A percentile compares a stretch with the other conserved stretches of the same genome.
These are phyloP conservation scores for Penicillium herquei DNA, from an alignment of 495 filamentous ascomycete genomes.

Conservation along the genomic window DNA sequence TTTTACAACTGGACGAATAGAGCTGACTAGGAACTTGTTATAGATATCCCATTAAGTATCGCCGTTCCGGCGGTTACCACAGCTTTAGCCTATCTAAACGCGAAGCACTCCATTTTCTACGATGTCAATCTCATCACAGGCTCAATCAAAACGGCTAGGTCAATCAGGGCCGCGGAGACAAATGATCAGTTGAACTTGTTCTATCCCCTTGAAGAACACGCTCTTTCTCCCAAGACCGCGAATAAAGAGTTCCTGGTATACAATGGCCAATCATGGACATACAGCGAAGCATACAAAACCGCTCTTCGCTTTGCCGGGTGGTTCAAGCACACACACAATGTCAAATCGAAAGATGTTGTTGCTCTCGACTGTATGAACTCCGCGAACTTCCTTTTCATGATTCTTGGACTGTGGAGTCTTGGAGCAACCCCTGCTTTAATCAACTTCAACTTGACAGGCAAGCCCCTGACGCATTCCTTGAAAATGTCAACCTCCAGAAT, in stretches of 20 bases:
- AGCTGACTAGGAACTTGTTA: neutral
- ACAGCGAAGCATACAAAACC: conserved; percentile 73
- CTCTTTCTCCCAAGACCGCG: conserved; percentile 54
- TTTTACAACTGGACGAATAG: neutral
- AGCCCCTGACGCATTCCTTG: conserved; percentile 77
- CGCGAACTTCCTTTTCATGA: conserved; percentile 77
- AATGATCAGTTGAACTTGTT: conserved; percentile 70
- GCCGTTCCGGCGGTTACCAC: conserved; percentile 65
- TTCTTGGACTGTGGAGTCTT: conserved; percentile 83
- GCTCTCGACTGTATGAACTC: conserved; percentile 89
- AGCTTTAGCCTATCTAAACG: conserved; percentile 78
- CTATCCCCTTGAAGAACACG: conserved; percentile 72
- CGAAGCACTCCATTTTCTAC: conserved; percentile 62
- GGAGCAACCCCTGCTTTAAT: conserved; percentile 90
- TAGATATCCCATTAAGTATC: conserved; percentile 47
- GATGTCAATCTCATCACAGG: conserved; percentile 58
- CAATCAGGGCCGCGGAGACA: conserved; percentile 41
- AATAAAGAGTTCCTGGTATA: conserved; percentile 68
- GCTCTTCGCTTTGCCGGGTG: conserved; percentile 78
- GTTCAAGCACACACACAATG: conserved; percentile 67
- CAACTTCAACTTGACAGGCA: conserved; percentile 84
- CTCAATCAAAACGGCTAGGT: conserved; percentile 42
- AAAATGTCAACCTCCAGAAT: conserved; percentile 66
- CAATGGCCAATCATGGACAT: conserved; percentile 74
- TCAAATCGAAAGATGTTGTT: conserved; percentile 78